Evolutionary conservation across 2,329 filamentous ascomycete species (phyloP).

Genomic region (Pezizomycotina sp.): DNA sequence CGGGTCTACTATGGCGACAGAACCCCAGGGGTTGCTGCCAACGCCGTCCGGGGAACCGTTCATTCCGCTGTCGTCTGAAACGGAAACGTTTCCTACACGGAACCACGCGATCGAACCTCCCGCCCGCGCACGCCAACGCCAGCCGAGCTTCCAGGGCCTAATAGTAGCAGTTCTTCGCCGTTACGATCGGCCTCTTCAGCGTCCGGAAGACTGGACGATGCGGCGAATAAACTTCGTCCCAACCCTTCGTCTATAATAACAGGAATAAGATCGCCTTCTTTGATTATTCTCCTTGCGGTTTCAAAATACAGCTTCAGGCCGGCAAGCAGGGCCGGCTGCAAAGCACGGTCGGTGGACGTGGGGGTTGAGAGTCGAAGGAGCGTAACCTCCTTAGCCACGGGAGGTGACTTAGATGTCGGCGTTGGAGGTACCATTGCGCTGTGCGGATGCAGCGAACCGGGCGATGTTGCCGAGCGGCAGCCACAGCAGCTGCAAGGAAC

Average conservation of each 20-base stretch:
- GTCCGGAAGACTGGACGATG: constrained; percentile 29
- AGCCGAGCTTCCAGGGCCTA: constrained; percentile 30
- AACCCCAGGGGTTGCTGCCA: constrained; percentile 64
- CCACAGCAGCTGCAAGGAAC: constrained; percentile 22
- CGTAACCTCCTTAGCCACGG: constrained; percentile 60
- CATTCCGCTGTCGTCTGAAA: constrained; percentile 27
- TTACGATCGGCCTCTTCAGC: constrained; percentile 38
- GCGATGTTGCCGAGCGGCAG: constrained; percentile 21
- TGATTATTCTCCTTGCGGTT: constrained; percentile 62
- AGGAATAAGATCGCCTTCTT: constrained; percentile 72
- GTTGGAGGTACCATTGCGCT: constrained; percentile 34
- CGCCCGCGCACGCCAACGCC: constrained; percentile 33
- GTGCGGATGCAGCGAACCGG: constrained; percentile 20
- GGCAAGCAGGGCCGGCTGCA: constrained; percentile 73
- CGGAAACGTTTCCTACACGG: constrained; percentile 58
- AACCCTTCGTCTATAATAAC: constrained; percentile 77
- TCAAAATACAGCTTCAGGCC: constrained; percentile 83
- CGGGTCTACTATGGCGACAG: constrained; percentile 71
- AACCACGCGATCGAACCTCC: constrained; percentile 63
- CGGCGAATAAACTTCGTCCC: constrained; percentile 64
- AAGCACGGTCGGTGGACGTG: constrained; percentile 63
- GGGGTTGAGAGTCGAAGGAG: constrained; percentile 80
- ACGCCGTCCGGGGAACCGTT: constrained; percentile 28
- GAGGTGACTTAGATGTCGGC: constrained; percentile 38
- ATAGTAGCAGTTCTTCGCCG: constrained; percentile 48